Base-by-base conservation (phyloP, 2,329 filamentous ascomycete genomes). In the Rhynchosporium graminicola region DNA sequence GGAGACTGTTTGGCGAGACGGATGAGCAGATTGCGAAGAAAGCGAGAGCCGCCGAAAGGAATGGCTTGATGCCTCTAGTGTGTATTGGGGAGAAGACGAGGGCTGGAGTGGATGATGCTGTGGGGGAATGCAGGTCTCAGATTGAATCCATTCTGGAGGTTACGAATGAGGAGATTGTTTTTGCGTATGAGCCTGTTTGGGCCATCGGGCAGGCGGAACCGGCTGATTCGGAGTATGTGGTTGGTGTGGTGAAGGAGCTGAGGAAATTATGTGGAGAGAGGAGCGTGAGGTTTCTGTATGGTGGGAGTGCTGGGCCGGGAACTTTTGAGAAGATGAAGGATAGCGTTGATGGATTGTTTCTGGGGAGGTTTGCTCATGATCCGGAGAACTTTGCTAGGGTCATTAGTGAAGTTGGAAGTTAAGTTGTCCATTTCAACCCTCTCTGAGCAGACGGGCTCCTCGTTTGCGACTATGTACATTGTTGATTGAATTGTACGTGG, bases 151-250 rank as follows among this genome's bases (percentile, higher is more conserved):
- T 91, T 2, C 73, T 95, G 57, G 77, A 77, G 0, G 82, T 80
- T 0, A 78, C 94, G 7, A 47, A 60, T 15, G 43, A 86, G 0
- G 87, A 92, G 54, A 82, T 95, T 4, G 83, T 94, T 6, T 81
- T 96, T 62, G 91, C 91, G 0, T 96, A 96, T 72, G 91, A 96
- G 78, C 91, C 91, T 7, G 90, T 95, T 1, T 96, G 91, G 91
- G 91, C 91, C 0, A 96, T 95, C 75, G 91, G 91, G 0, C 87
- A 90, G 9, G 79, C 82, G 1, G 79, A 87, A 70, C 91, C 91
- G 2, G 91, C 91, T 0, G 82, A 82, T 7, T 83, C 87, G 20
- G 86, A 87, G 65, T 88, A 96, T 72, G 89, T 96, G 0, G 82
- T 88, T 3, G 82, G 80, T 43, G 90, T 95, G 31, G 63, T 64